phyloP scores from a whole-genome alignment of 1,284 basidiomycete species.

The Trichosporon ovoides region DNA sequence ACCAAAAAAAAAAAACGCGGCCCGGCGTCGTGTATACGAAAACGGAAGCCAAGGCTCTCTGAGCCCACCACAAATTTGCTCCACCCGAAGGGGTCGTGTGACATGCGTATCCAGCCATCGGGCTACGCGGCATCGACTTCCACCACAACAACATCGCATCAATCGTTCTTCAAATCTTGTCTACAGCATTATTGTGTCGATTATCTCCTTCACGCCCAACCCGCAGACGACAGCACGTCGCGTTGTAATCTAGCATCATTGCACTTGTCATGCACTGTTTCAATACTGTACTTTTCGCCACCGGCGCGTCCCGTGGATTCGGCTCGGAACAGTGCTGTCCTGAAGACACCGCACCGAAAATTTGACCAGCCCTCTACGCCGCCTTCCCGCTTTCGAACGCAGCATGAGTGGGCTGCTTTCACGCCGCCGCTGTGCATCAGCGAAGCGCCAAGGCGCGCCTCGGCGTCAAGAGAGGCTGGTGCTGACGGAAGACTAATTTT shows the following conservation, averaged over 20 bases:
- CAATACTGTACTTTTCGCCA: neutral
- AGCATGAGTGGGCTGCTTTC: too few species aligned
- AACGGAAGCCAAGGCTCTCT: neutral
- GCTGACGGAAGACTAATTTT: too few species aligned
- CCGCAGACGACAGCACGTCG: neutral
- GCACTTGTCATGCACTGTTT: slow-evolving; percentile 5
- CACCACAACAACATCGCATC: neutral
- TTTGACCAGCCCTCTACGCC: too few species aligned
- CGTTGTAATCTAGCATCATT: neutral
- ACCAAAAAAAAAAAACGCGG: too few species aligned
- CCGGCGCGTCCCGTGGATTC: neutral
- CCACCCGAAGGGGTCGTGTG: neutral
- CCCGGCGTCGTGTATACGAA: too few species aligned
- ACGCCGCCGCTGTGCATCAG: too few species aligned
- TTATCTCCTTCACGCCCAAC: neutral
- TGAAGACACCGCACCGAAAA: neutral
- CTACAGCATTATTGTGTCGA: neutral
- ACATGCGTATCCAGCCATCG: neutral
- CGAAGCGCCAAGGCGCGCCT: too few species aligned
- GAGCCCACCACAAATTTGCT: neutral
- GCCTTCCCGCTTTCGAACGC: too few species aligned
- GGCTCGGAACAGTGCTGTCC: neutral
- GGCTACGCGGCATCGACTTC: neutral
- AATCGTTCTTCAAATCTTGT: neutral
- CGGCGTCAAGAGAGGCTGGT: too few species aligned